Evolutionary conservation across 2,329 filamentous ascomycete genomes (phyloP).

Genomic region (Cladobotryum protrusum): DNA sequence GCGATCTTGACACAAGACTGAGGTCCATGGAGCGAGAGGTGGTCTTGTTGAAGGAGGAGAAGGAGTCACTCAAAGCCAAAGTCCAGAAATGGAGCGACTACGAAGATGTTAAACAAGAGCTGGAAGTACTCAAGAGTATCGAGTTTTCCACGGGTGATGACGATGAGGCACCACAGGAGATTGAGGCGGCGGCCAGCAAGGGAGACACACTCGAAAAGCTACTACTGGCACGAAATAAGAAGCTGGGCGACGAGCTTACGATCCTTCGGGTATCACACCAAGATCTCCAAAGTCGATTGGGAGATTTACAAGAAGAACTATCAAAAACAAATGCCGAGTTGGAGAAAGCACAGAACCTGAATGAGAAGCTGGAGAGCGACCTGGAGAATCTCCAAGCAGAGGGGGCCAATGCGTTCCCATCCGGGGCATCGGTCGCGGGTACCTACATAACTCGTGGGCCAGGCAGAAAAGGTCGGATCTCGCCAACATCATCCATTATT

Average conservation of each 20-base stretch:
- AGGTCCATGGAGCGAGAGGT: conserved; percentile 76
- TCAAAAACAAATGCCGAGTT: conserved; percentile 79
- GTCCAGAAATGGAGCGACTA: conserved; percentile 90
- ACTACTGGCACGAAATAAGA: conserved; percentile 89
- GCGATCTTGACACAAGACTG: conserved; percentile 67
- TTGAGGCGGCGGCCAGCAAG: conserved; percentile 36
- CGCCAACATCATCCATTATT: conserved; percentile 95
- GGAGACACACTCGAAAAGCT: conserved; percentile 86
- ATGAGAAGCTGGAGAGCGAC: conserved; percentile 86
- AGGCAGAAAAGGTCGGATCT: conserved; percentile 63
- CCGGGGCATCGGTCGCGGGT: conserved; percentile 85
- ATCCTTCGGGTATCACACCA: conserved; percentile 90
- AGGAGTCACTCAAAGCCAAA: conserved; percentile 71
- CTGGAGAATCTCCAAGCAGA: conserved; percentile 82
- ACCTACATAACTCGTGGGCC: conserved; percentile 68
- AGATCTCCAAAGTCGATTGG: conserved; percentile 75
- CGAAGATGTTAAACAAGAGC: conserved; percentile 90
- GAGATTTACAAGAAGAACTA: conserved; percentile 76
- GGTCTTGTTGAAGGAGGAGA: conserved; percentile 68
- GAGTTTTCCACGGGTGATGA: conserved; percentile 91
- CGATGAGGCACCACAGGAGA: conserved; percentile 50
- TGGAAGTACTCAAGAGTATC: conserved; percentile 95
- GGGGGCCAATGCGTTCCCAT: conserved; percentile 75
- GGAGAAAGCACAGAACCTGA: conserved; percentile 76
- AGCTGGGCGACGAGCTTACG: conserved; percentile 88